Evolutionary conservation across 2,329 filamentous ascomycete genomes (phyloP).

Genomic region (Myriosclerotinia duriaeana): DNA sequence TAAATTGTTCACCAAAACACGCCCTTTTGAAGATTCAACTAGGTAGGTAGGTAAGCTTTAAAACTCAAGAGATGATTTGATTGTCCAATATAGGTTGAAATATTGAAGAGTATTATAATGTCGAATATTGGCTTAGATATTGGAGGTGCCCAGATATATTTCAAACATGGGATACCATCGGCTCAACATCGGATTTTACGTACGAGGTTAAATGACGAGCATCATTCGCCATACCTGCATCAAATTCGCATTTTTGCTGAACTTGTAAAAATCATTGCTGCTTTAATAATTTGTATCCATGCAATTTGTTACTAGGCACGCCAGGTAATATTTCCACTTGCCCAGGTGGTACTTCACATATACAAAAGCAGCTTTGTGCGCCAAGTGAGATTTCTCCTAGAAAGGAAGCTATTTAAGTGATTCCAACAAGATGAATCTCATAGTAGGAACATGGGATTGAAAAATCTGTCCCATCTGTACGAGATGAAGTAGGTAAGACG

Average conservation of each 20-base stretch:
- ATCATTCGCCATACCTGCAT: conserved; percentile 7
- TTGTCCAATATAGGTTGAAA: too few species aligned
- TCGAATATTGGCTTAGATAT: too few species aligned
- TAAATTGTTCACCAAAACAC: too few species aligned
- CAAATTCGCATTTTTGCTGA: conserved; percentile 8
- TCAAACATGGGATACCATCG: not conserved
- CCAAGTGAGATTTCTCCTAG: not conserved
- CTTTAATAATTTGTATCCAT: not conserved
- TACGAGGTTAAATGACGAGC: not conserved
- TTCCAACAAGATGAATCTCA: not conserved
- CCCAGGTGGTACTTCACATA: too few species aligned
- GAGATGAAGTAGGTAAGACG: not conserved
- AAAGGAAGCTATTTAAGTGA: not conserved
- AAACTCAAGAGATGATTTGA: too few species aligned
- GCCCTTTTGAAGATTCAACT: too few species aligned
- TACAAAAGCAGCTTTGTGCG: conserved; percentile 6
- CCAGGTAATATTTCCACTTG: too few species aligned
- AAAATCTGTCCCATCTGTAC: not conserved
- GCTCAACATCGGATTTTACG: conserved; percentile 1
- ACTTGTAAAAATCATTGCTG: not conserved
- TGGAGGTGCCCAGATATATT: too few species aligned
- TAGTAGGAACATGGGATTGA: not conserved
- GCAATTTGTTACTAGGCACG: too few species aligned
- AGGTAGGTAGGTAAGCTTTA: too few species aligned
- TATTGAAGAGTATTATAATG: too few species aligned